A percentile compares a stretch with the other conserved stretches of the same genome.
Evolutionary conservation across 2,329 filamentous ascomycete species (phyloP).

Genomic region (Botrytis elliptica): DNA sequence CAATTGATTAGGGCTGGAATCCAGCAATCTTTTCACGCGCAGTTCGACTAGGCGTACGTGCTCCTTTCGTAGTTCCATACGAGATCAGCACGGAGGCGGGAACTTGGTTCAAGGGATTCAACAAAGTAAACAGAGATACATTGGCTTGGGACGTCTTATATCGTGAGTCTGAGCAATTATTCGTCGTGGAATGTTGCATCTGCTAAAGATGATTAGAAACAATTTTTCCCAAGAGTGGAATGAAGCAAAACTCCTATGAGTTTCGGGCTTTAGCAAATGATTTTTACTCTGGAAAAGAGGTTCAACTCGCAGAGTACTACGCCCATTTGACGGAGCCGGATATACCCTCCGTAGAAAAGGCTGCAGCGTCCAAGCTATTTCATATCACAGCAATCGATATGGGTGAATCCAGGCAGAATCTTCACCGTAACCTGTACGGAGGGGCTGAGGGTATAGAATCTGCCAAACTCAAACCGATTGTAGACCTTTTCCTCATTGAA

Average conservation of each 20-base stretch:
- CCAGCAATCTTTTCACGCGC: slow-evolving; percentile 10
- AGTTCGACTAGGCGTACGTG: not conserved
- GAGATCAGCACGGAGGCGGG: not conserved
- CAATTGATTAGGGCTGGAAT: slow-evolving; percentile 3
- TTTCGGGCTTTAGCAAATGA: not conserved
- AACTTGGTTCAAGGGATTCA: not conserved
- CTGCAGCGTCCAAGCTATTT: not conserved
- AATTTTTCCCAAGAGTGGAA: not conserved
- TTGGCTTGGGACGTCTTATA: not conserved
- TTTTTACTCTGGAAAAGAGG: not conserved
- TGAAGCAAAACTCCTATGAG: not conserved
- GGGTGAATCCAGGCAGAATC: not conserved
- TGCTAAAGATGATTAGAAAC: not conserved
- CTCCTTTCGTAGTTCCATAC: slow-evolving; percentile 6
- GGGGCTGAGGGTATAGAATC: not conserved
- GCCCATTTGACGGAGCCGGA: not conserved
- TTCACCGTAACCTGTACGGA: slow-evolving; percentile 12
- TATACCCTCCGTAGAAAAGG: not conserved
- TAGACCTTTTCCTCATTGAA: slow-evolving; percentile 10
- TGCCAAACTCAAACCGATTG: not conserved
- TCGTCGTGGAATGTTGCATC: not conserved
- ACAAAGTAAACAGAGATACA: not conserved
- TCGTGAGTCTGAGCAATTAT: not conserved
- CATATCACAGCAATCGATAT: not conserved
- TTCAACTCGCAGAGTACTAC: not conserved